Base-by-base conservation (phyloP, 352 stramenopile genomes). In the Blastocystis sp. region DNA sequence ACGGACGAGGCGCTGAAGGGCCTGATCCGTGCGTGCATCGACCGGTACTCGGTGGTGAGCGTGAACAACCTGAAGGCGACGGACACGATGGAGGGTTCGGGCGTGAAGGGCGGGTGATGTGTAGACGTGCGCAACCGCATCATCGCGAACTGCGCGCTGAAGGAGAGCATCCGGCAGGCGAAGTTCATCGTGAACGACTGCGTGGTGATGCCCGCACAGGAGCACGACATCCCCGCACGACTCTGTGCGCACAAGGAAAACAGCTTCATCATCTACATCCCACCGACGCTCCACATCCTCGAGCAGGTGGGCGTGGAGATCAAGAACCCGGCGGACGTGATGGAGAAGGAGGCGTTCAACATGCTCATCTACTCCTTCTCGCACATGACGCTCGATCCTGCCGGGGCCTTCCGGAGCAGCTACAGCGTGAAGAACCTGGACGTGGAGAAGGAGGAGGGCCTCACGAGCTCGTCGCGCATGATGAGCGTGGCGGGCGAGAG, bases 101-200 rank as follows among this genome's bases (percentile, higher is more conserved):
- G 45, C 28, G 34, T 4, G 2, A 21, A 53, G 1, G 2, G n/a
- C 19, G 5, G 0, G 2, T 82, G 10, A 82, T 82, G 43, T 17
- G 45, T 64, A 82, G 74, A 40, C 1, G 48, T 88, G 7, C 60
- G 78, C 14, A 66, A 79, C n/a, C 41, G 67, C 14, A 79, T 88
- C 41, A 23, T 88, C 11, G 64, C 34, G 23, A 78, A 19, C 60
- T 88, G 40, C 11, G 66, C 78, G 19, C 41, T 88, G 64, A 76
- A 88, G 52, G 78, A 88, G 19, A 76, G 64, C 45, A 88, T 88
- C 19, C 64, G 59, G 23, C 61, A 76, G 53, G 56, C 78, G 4
- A 88, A 88, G 56, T 88, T 88, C 52, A 78, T 88, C 56, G 64
- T 88, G 28, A 76, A 88, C 34, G 78, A 88, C 34, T 53, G 43